Percentiles rank a stretch among this genome's conserved stretches.
phyloP scores from a whole-genome alignment of 2,329 filamentous ascomycete genomes.

The Magnaporthales sp. region DNA sequence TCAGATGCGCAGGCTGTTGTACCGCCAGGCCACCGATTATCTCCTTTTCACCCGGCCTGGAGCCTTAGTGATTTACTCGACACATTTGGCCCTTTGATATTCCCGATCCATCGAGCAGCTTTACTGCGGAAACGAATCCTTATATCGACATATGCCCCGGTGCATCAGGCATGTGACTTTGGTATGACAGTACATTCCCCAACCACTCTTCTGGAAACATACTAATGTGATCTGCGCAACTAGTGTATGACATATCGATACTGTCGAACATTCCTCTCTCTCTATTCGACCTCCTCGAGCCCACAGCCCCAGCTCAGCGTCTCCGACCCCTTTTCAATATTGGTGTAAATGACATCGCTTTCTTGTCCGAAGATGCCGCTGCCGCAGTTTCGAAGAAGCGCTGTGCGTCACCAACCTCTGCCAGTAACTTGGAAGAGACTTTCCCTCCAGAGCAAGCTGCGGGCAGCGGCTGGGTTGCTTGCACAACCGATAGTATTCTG shows the following conservation, averaged over 20 bases:
- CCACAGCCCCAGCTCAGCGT: conserved; percentile 51
- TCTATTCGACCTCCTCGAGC: conserved; percentile 59
- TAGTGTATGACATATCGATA: conserved; percentile 91
- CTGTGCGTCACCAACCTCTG: conserved; percentile 7
- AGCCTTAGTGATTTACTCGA: conserved; percentile 71
- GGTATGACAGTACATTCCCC: conserved; percentile 40
- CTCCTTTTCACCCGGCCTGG: conserved; percentile 76
- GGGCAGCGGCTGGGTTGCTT: conserved; percentile 76
- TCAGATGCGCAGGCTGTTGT: conserved; percentile 53
- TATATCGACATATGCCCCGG: conserved; percentile 77
- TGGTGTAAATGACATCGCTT: conserved; percentile 85
- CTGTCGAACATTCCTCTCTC: conserved; percentile 79
- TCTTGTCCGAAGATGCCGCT: conserved; percentile 50
- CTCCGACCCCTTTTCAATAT: conserved; percentile 84
- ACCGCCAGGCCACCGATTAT: conserved; percentile 56
- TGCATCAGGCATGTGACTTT: conserved; percentile 80
- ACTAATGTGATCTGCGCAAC: neutral
- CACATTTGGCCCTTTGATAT: conserved; percentile 82
- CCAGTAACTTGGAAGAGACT: conserved; percentile 13
- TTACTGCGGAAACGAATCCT: conserved; percentile 81
- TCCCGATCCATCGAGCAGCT: conserved; percentile 81
- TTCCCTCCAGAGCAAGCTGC: conserved; percentile 32
- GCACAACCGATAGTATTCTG: conserved; percentile 90
- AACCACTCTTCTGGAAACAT: conserved; percentile 14
- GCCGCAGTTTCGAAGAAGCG: conserved; percentile 13